Evolutionary conservation across 257 asterid species (phyloP).

Genomic region (Anisodus tanguticus): DNA sequence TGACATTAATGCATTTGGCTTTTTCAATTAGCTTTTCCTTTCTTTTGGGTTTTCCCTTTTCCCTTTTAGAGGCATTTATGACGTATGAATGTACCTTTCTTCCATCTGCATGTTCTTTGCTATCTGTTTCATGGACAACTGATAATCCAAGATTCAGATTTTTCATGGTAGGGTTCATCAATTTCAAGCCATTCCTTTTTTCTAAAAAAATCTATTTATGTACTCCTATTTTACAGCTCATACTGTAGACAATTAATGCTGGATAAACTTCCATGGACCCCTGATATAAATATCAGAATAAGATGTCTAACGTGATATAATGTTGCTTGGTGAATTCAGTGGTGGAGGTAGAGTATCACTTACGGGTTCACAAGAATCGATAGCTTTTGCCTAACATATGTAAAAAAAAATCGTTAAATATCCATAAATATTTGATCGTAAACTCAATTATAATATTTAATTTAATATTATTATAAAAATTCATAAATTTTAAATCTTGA

Average conservation of each 20-base stretch:
- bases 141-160: conserved; percentile 12
- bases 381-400: no score
- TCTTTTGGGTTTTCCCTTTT: conserved; percentile 33
- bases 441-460: no score
- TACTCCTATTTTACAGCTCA: neutral
- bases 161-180: conserved; percentile 21
- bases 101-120: neutral
- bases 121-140: neutral
- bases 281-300: neutral
- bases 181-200: conserved; percentile 24
- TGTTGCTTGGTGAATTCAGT: neutral
- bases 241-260: neutral
- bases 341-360: no score
- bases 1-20: conserved; percentile 47
- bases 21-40: conserved; percentile 22
- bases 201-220: neutral
- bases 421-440: no score
- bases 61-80: conserved; percentile 25
- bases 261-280: neutral
- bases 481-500: no score
- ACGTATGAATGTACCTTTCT: neutral
- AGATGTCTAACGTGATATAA: no score
- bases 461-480: no score
- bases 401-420: no score
- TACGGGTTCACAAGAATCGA: no score